These are phyloP conservation scores for Stachybotrys echinatus DNA, from an alignment of 2,329 filamentous ascomycete species.

Conservation along the genomic window DNA sequence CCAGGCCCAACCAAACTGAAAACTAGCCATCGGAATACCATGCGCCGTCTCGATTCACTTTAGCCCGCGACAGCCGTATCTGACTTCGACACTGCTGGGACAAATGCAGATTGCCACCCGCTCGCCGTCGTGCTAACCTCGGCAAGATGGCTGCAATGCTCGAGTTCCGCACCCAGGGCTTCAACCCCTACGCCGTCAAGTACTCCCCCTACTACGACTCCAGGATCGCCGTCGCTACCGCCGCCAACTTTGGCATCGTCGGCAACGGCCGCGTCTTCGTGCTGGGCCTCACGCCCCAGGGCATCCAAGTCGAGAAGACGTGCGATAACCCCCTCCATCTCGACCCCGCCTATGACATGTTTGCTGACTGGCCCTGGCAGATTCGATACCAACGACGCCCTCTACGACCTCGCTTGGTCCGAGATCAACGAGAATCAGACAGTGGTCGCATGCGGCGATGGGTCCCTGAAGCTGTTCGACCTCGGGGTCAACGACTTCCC, in stretches of 20 bases:
- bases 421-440: slow-evolving; percentile 96
- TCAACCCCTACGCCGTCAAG: slow-evolving; percentile 94
- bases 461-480: slow-evolving; percentile 92
- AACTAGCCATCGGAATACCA: too few relatives aligned
- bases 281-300: slow-evolving; percentile 74
- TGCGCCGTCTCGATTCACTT: neutral
- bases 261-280: slow-evolving; percentile 90
- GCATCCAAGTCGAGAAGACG: slow-evolving; percentile 80
- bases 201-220: slow-evolving; percentile 99
- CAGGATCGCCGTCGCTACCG: slow-evolving; percentile 80
- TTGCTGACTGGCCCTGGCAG: slow-evolving; percentile 33
- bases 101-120: too few relatives aligned
- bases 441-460: slow-evolving; percentile 83
- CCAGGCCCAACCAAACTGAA: too few relatives aligned
- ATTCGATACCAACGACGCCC: slow-evolving; percentile 94
- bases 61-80: too few relatives aligned
- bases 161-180: slow-evolving; percentile 89
- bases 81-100: too few relatives aligned
- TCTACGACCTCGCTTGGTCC: slow-evolving; percentile 93
- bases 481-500: slow-evolving; percentile 76
- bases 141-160: slow-evolving; percentile 62
- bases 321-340: slow-evolving; percentile 30
- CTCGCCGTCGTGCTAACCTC: neutral
- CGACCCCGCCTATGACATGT: neutral
- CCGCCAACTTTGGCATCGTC: slow-evolving; percentile 95